These are phyloP conservation scores for Phytophthora macrochlamydospora DNA, from an alignment of 352 stramenopile species.

Conservation along the genomic window DNA sequence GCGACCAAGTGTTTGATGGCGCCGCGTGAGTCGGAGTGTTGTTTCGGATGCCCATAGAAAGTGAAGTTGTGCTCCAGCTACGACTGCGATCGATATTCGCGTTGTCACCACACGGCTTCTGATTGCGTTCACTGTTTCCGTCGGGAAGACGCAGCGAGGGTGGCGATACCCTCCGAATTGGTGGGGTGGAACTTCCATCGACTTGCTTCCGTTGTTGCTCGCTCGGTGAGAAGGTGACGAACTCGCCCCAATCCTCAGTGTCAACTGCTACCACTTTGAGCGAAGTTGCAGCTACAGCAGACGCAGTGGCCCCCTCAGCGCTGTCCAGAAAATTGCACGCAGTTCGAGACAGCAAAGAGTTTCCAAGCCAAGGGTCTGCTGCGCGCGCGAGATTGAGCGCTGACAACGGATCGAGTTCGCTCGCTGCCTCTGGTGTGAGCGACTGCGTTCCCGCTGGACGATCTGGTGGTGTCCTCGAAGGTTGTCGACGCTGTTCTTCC, in stretches of 20 bases:
- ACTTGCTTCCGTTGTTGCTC: constrained; percentile 16
- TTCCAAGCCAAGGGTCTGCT: constrained; percentile 58
- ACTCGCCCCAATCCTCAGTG: constrained; percentile 68
- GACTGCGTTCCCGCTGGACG: constrained; percentile 8
- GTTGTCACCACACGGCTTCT: constrained; percentile 12
- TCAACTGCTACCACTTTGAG: constrained; percentile 49
- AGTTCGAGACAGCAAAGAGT: constrained; percentile 33
- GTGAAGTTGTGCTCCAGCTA: constrained; percentile 11
- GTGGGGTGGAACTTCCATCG: constrained; percentile 3
- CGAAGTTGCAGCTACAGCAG: constrained; percentile 22
- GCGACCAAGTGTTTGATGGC: constrained; percentile 17
- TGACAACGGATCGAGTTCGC: constrained; percentile 60
- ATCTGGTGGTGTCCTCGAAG: constrained; percentile 11
- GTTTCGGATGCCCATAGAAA: constrained; percentile 18
- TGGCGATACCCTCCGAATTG: background rate
- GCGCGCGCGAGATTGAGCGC: constrained; percentile 49
- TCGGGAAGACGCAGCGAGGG: constrained; percentile 7
- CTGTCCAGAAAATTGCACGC: constrained; percentile 22
- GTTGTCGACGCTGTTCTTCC: constrained; percentile 12
- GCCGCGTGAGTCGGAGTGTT: constrained; percentile 30
- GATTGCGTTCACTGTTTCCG: constrained; percentile 13
- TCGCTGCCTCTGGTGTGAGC: constrained; percentile 22
- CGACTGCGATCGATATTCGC: constrained; percentile 10
- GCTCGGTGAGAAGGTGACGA: constrained; percentile 40
- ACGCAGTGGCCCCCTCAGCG: constrained; percentile 22